Evolutionary conservation across 2,329 filamentous ascomycete species (phyloP), one percentile per base, ranked within the genome.

Genomic region (Ustilaginoidea virens): DNA sequence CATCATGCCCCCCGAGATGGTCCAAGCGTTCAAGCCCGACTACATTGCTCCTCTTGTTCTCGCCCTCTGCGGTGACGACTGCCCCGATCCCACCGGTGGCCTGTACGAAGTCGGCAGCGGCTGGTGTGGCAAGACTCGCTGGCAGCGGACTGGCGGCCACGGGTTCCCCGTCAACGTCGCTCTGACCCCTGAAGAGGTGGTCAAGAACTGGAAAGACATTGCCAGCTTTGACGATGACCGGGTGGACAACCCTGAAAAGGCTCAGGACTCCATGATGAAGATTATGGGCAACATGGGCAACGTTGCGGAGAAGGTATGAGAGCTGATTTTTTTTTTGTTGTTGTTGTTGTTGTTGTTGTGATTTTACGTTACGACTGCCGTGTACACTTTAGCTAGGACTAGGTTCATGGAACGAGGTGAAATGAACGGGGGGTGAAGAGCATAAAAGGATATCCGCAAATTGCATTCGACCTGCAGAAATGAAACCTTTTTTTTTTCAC

Each of bases 21-120:
- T 98, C 12, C 86, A 96, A 63, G 87, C 90, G 25, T 93, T 98
- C 69, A 98, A 96, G 74, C 90, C 90, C 35, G 87, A 96, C 51
- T 96, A 93, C 58, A 86, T 98, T 53, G 90, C 90, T 30, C 90
- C 90, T 36, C 61, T 96, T 21, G 86, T 98, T 29, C 74, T 87
- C 31, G 74, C 86, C 24, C 79, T 98, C 33, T 66, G 56, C 55
- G 82, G 74, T 52, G 90, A 98, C 61, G 81, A 82, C 59, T 74
- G 85, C 30, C 87, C 90, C 17, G 70, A 80, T 47, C 71, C 74
- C 11, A 94, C 85, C 33, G 87, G 87, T 39, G 78, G 77, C 30
- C 69, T 98, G 27, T 98, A 85, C 59, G 90, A 98, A 61, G 82
- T 87, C 42, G 90, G 90, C 45, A 90, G 81, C 49, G 90, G 87